Base-by-base conservation (phyloP, 2,329 filamentous ascomycete genomes). In the Hansfordia pulvinata region DNA sequence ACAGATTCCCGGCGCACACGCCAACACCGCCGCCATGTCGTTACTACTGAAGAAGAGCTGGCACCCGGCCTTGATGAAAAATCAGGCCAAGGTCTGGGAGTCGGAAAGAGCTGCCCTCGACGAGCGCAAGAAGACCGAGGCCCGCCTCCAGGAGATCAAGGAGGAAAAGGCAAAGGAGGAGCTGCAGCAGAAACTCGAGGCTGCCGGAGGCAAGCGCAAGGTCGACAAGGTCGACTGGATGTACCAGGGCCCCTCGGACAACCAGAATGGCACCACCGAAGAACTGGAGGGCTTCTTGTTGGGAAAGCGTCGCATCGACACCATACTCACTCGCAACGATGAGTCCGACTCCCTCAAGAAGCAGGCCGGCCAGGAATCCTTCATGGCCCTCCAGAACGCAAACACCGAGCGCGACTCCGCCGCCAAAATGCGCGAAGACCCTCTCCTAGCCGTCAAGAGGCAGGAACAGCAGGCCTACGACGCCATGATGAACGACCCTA, bases 41-140 rank as follows among this genome's bases (percentile, higher is more conserved):
- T n/a, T n/a, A n/a, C n/a, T 96, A 48, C 58, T 93, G 43, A 94
- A 94, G 58, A 84, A 85, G 57, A 81, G 82, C 64, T 98, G 88
- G 75, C 88, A 98, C 57, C 88, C 90, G 33, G 74, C 76, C 42
- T 68, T 94, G 38, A 74, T 85, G 57, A 81, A 77, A 59, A 98
- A 98, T 54, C 90, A 93, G 62, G 73, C 74, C 52, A 73, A 72
- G 50, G 86, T 94, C 39, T 93, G 82, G 74, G 75, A 88, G 35
- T 82, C 92, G 52, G 86, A 96, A 49, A 77, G 90, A 51, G 82
- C 84, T 39, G 90, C 88, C 4, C 72, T 98, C 9, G 83, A 90
- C 28, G 90, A 98, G 63, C 79, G 90, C 54, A 96, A 96, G 52
- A 78, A 80, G 40, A 92, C 85, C 35, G 84, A 93, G 31, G 82